Evolutionary conservation across 305 asterid genomes (phyloP), one percentile per base, ranked within the genome.

Genomic region (Stenogyne calaminthoides): DNA sequence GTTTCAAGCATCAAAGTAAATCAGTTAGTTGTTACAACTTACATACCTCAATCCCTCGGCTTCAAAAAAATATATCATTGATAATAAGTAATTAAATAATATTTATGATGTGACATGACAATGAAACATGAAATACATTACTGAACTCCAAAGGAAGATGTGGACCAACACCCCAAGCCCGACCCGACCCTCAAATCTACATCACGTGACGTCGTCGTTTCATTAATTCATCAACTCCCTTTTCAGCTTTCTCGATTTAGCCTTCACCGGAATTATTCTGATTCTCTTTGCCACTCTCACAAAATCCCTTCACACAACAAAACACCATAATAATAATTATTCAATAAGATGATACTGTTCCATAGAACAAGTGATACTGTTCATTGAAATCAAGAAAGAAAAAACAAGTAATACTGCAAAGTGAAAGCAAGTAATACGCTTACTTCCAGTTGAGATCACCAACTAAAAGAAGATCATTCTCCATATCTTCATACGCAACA

Each of bases 391-490:
- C n/a, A n/a, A n/a, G n/a, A n/a, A n/a, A n/a, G n/a, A n/a, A n/a
- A n/a, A n/a, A n/a, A n/a, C n/a, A n/a, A n/a, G n/a, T n/a, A n/a
- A n/a, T n/a, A n/a, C n/a, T n/a, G n/a, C n/a, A n/a, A n/a, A n/a
- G n/a, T n/a, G n/a, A n/a, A n/a, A n/a, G n/a, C n/a, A n/a, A n/a
- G n/a, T n/a, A 64, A 25, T 25, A 25, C 29, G 36, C 88, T 87
- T 80, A 89, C 97, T 86, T 87, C 97, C 97, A 91, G 40, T 85
- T 84, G 15, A 91, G 92, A 76, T 91, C 97, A 69, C 97, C 96
- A 49, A 81, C 96, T 56, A 91, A 88, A 52, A 91, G 97, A 46
- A 91, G 96, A 84, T 91, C 97, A 76, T 87, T 87, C 74, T 91
- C 96, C 84, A 87, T 87, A 72, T 91, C 97, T 71, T 91, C 94